Evolutionary conservation across 2,329 filamentous ascomycete species (phyloP), one percentile per base, ranked within the genome.

Genomic region (Neocatenulostroma microsporum): DNA sequence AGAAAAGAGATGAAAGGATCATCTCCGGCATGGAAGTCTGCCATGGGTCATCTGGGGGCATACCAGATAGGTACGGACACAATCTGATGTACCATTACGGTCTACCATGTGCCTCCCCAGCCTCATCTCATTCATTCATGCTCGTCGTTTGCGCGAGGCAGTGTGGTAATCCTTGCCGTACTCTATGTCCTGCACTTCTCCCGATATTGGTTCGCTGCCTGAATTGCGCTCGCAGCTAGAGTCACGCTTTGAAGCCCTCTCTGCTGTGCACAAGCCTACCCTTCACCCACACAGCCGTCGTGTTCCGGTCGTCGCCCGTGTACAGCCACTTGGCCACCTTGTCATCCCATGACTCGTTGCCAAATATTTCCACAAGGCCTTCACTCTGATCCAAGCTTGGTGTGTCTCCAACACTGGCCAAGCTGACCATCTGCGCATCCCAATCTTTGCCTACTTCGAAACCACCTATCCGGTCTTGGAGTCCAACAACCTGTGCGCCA

Each of bases 241-340:
- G n/a, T n/a, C 35, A 41, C 11, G 23, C 11, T 26, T 39, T 34
- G 14, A 48, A 48, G 1, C 41, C 45, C 11, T 43, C 44, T 26
- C 50, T 50, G 57, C 70, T 60, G 64, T 94, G 86, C 31, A 95
- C 91, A 59, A 93, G 61, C 45, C 78, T 66, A 3, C 91, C 91
- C 56, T 73, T 78, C 2, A 96, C 87, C 89, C 89, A 98, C 4
- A 98, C 91, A 49, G 73, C 78, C 51, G 72, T 73, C 3, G 87
- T 89, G 60, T 96, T 96, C 49, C 89, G 71, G 63, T 96, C 91
- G 66, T 96, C 88, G 0, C 91, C 91, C 47, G 77, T 83, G 63
- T 84, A 98, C 43, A 96, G 69, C 91, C 91, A 98, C 69, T 98
- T 98, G 35, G 85, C 84, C 9, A 96, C 65, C 54, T 70, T 76